Base-by-base conservation (phyloP, 805 yeast genomes). In the Grigorovia transvaalensis region DNA sequence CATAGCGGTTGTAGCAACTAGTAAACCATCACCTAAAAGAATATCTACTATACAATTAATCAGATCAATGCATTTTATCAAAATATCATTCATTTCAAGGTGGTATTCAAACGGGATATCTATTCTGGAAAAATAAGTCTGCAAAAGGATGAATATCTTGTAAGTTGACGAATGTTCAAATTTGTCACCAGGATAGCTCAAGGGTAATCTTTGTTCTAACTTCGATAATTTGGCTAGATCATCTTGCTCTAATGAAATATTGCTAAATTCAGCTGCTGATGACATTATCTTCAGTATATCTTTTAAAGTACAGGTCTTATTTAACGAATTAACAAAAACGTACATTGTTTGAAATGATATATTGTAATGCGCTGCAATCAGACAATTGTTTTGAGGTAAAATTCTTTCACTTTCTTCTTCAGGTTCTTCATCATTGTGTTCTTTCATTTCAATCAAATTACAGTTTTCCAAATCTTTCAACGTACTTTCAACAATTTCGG, bases 1-100 rank as follows among this genome's bases (percentile, higher is more conserved):
- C 86, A 93, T 86, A 0, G 88, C 91, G 46, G 77, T 75, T 57
- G 88, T 74, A 0, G 95, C 89, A 64, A 81, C 85, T 60, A 90
- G 68, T 57, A 77, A 73, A 0, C 97, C 96, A 53, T 88, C 88
- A 57, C 88, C 79, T 0, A 96, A 82, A 42, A 89, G 69, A 1
- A 84, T 69, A 64, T 93, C 97, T 18, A 87, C 82, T 47, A 81
- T 70, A 0, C 91, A 87, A 57, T 81, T 75, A 8, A 87, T 67
- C 19, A 89, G 60, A 2, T 71, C 72, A 47, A 84, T 54, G 0
- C 79, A 66, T 45, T 68, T 74, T 19, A 71, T 68, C 13, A 90
- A 64, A 1, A 89, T 74, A 0, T 63, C 29, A 38, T 72, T 68
- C 64, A 80, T 76, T 64, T 88, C 96, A 1, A 68, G 59, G 0